Base-by-base conservation (phyloP, 495 filamentous ascomycete species). In the Chaetomium cochliodes region DNA sequence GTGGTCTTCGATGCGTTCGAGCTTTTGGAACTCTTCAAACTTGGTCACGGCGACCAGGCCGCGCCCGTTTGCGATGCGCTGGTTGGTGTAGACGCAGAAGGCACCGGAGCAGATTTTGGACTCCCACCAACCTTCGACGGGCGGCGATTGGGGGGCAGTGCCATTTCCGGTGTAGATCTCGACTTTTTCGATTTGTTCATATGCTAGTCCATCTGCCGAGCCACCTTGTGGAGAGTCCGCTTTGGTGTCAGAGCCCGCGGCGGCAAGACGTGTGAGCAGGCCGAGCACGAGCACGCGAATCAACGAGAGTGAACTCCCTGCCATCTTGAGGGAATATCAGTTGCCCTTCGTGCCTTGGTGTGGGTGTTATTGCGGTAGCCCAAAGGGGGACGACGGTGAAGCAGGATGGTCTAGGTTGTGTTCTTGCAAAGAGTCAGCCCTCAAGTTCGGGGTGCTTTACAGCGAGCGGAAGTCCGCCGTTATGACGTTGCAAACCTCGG, bases 81-180 rank as follows among this genome's bases (percentile, higher is more conserved):
- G 72, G 66, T 77, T 78, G 28, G 73, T 71, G 54, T 69, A 76
- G 63, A 78, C 65, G 65, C 76, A 78, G 69, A 67, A 78, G n/a
- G 58, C 39, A 25, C 63, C 68, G 25, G 65, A 44, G 64, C 76
- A 78, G 65, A 69, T 69, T 23, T 71, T 67, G 64, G 72, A 65
- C 12, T 70, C 46, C 60, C 66, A 70, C 74, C 74, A 76, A 0
- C 68, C 70, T 5, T 68, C 30, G 18, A 66, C 64, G 15, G 72
- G 70, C 0, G 70, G 65, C 0, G 44, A 15, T 18, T 64, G 44
- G 1, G 37, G 16, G 11, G 54, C 46, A 37, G 72, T 72, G 18
- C 61, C 25, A 57, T 74, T 76, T 63, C 39, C 57, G 53, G 72
- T 59, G 67, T 66, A 73, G 46, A 72, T 41, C 9, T 65, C 39